These are phyloP conservation scores for Plasmodium berghei DNA, from an alignment of 169 alveolate species.

Conservation along the genomic window DNA sequence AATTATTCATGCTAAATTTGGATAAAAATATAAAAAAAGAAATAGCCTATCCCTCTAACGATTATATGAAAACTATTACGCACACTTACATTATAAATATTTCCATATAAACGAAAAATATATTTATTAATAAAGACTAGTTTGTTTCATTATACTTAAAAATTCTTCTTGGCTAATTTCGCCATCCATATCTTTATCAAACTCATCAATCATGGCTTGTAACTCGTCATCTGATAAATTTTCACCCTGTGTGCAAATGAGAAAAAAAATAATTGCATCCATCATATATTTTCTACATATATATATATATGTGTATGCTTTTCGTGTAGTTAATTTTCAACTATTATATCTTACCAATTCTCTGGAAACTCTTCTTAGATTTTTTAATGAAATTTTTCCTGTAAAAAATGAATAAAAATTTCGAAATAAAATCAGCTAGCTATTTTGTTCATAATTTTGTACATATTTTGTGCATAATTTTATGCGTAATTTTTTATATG, in stretches of 20 bases:
- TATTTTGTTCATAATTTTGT: not conserved
- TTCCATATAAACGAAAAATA: not conserved
- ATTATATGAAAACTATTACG: not conserved
- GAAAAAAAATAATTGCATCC: not conserved
- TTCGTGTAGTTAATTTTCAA: not conserved
- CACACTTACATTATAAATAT: not conserved
- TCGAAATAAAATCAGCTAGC: not conserved
- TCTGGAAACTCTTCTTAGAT: slow-evolving; percentile 95
- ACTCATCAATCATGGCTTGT: slow-evolving; percentile 98
- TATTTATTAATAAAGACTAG: slow-evolving; percentile 89
- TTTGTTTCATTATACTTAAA: slow-evolving; percentile 96
- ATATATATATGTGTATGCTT: not conserved
- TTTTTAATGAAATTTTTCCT: slow-evolving; percentile 94
- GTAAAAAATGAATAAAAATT: slow-evolving; percentile 6
- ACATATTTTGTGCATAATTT: too few relatives aligned
- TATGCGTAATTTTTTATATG: too few relatives aligned
- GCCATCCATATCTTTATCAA: slow-evolving; percentile 98
- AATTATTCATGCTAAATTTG: not conserved
- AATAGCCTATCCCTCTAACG: not conserved
- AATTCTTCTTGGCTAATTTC: slow-evolving; percentile 95
- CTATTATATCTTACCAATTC: slow-evolving; percentile 87
- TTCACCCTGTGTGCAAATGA: slow-evolving; percentile 90
- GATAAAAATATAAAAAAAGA: slow-evolving; percentile 35
- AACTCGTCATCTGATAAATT: slow-evolving; percentile 97
- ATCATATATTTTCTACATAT: not conserved